A percentile compares a stretch with the other conserved stretches of the same genome.
These are phyloP conservation scores for Sphaerulina vaccinii DNA, from an alignment of 2,329 filamentous ascomycete genomes.

Conservation along the genomic window DNA sequence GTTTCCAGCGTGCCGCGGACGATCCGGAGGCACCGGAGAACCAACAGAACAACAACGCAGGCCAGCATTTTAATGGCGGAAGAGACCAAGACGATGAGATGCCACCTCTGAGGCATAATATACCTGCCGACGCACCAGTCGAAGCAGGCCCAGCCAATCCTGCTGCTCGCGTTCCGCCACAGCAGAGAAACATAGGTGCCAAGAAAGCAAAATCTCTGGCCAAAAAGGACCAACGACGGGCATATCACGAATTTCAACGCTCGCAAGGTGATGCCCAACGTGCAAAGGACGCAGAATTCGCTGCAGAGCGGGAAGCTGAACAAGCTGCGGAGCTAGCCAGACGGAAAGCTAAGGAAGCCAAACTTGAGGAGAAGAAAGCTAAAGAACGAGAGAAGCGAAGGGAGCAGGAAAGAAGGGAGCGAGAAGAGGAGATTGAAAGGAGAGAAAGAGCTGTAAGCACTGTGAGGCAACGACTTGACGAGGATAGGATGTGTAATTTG, in stretches of 20 bases:
- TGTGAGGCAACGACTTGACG: slow-evolving; percentile 35
- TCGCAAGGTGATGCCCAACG: slow-evolving; percentile 49
- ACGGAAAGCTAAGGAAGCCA: slow-evolving; percentile 44
- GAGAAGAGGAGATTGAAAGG: slow-evolving; percentile 40
- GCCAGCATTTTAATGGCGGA: background rate
- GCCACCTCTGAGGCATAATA: background rate
- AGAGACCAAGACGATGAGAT: background rate
- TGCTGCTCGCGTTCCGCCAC: slow-evolving; percentile 11
- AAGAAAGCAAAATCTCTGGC: slow-evolving; percentile 53
- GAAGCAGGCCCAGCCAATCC: slow-evolving; percentile 37
- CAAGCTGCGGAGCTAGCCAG: slow-evolving; percentile 43
- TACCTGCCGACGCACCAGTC: background rate
- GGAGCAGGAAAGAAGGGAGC: slow-evolving; percentile 40
- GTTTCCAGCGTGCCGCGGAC: background rate
- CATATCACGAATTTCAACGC: slow-evolving; percentile 52
- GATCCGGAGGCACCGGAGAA: background rate
- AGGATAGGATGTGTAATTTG: slow-evolving; percentile 37
- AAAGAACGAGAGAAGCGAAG: slow-evolving; percentile 42
- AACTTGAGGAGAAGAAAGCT: slow-evolving; percentile 43
- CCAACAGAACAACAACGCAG: background rate
- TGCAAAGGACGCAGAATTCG: slow-evolving; percentile 43
- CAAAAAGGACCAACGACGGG: slow-evolving; percentile 43
- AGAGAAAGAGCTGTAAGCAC: slow-evolving; percentile 35
- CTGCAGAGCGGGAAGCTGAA: slow-evolving; percentile 47
- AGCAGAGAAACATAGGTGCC: slow-evolving; percentile 42